These are phyloP conservation scores for Colletotrichum sp. DNA, from an alignment of 2,329 filamentous ascomycete species.

Conservation along the genomic window DNA sequence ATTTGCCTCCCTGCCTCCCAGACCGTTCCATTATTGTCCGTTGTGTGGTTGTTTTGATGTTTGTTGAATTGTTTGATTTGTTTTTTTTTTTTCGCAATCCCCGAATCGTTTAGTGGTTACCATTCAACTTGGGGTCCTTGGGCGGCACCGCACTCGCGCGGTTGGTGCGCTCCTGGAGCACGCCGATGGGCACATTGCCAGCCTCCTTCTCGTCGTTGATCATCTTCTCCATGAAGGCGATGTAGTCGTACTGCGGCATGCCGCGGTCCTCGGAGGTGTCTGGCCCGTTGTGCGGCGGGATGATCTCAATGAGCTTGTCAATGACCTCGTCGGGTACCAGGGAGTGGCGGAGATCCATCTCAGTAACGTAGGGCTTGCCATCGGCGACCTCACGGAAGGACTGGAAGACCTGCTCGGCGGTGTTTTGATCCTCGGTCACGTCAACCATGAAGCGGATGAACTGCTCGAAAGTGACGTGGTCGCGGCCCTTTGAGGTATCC, in stretches of 20 bases:
- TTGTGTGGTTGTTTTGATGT: background rate
- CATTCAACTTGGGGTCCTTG: slow-evolving; percentile 39
- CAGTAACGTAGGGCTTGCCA: slow-evolving; percentile 98
- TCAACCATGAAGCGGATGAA: slow-evolving; percentile 99
- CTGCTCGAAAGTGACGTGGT: slow-evolving; percentile 93
- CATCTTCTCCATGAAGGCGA: slow-evolving; percentile 93
- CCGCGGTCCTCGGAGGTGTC: slow-evolving; percentile 87
- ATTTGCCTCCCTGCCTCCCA: background rate
- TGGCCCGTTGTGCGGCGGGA: slow-evolving; percentile 83
- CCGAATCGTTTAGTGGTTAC: slow-evolving; percentile 25
- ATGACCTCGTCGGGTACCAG: slow-evolving; percentile 97
- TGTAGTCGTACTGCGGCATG: slow-evolving; percentile 91
- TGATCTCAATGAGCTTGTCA: slow-evolving; percentile 85
- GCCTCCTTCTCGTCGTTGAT: slow-evolving; percentile 51
- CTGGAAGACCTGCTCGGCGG: slow-evolving; percentile 97
- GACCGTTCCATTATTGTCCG: background rate
- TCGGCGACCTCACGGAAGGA: slow-evolving; percentile 97
- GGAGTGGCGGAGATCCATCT: slow-evolving; percentile 93
- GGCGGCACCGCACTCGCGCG: slow-evolving; percentile 35
- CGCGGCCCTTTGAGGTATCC: slow-evolving; percentile 80
- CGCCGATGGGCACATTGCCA: slow-evolving; percentile 30
- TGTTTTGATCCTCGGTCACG: slow-evolving; percentile 98
- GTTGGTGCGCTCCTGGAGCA: slow-evolving; percentile 39
- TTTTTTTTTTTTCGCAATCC: background rate
- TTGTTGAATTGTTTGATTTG: background rate